These are phyloP conservation scores for Wallacemonas rigidus DNA, from an alignment of 208 protist genomes.

Conservation along the genomic window DNA sequence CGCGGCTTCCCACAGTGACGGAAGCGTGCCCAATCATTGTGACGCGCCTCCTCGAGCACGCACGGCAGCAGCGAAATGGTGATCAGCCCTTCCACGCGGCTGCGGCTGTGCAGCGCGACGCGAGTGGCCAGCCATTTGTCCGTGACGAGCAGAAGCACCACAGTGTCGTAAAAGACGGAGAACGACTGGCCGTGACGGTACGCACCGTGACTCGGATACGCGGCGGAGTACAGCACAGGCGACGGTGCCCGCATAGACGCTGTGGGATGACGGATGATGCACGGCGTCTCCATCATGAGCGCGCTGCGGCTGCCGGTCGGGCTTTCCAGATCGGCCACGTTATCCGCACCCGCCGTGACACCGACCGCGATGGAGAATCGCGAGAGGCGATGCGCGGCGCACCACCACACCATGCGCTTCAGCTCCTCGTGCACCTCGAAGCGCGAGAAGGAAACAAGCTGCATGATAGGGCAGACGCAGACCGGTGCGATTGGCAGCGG, in stretches of 20 bases:
- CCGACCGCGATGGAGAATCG: conserved; percentile 13
- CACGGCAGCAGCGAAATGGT: conserved; percentile 2
- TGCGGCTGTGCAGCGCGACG: conserved; percentile 7
- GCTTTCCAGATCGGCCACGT: neutral
- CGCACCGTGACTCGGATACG: neutral
- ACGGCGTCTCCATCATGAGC: neutral
- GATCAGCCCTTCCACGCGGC: conserved; percentile 12
- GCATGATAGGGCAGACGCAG: conserved; percentile 5
- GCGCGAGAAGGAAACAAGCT: conserved; percentile 17
- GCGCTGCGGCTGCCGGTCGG: neutral
- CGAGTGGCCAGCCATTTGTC: conserved; percentile 16
- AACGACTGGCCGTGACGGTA: conserved; percentile 4
- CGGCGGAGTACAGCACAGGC: conserved; percentile 10
- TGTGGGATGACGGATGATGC: neutral
- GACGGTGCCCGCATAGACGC: neutral
- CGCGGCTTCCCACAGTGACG: neutral
- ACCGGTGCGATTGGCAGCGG: neutral
- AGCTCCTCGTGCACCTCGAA: conserved; percentile 19
- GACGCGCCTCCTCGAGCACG: conserved; percentile 2
- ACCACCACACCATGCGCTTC: conserved; percentile 28
- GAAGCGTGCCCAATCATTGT: conserved; percentile 3
- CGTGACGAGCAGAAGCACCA: conserved; percentile 8
- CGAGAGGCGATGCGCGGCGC: conserved; percentile 5
- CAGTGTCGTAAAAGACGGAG: conserved; percentile 22
- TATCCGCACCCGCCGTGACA: conserved; percentile 5